phyloP scores from a whole-genome alignment of 1,284 basidiomycete species.

The Testicularia cyperi region DNA sequence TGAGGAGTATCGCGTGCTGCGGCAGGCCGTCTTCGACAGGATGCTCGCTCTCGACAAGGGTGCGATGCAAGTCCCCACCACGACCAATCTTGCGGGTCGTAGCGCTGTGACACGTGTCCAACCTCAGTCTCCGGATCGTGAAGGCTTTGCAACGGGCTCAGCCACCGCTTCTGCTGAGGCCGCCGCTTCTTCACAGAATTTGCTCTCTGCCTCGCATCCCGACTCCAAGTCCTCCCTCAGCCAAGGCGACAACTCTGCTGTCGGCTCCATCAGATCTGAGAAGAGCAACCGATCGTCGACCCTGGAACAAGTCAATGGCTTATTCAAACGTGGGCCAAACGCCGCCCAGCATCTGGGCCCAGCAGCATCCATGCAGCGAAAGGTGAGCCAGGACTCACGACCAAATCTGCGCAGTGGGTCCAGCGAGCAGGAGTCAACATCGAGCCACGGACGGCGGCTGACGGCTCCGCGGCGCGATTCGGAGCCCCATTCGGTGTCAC shows the following conservation, averaged over 20 bases:
- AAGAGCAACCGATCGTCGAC: conserved; percentile 12
- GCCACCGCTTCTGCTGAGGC: too few species aligned
- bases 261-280: conserved; percentile 10
- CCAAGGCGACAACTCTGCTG: background rate
- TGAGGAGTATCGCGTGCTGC: conserved; percentile 45
- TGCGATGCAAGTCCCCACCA: conserved; percentile 18
- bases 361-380: background rate
- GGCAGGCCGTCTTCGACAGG: conserved; percentile 40
- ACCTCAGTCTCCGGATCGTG: too few species aligned
- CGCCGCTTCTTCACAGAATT: too few species aligned
- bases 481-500: conserved; percentile 8
- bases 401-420: background rate
- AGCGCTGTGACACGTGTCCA: background rate
- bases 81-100: conserved; percentile 2
- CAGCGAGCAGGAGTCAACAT: background rate
- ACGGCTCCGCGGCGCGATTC: conserved; percentile 19
- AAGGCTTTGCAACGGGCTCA: too few species aligned
- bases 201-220: background rate
- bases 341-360: too few species aligned
- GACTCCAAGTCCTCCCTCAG: conserved; percentile 11
- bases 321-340: background rate
- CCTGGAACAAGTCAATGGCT: conserved; percentile 7
- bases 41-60: conserved; percentile 27
- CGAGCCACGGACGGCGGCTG: too few species aligned
- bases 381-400: conserved; percentile 13